Evolutionary conservation across 805 yeast species (phyloP), one percentile per base, ranked within the genome.

Genomic region (Kodamaea restingae): DNA sequence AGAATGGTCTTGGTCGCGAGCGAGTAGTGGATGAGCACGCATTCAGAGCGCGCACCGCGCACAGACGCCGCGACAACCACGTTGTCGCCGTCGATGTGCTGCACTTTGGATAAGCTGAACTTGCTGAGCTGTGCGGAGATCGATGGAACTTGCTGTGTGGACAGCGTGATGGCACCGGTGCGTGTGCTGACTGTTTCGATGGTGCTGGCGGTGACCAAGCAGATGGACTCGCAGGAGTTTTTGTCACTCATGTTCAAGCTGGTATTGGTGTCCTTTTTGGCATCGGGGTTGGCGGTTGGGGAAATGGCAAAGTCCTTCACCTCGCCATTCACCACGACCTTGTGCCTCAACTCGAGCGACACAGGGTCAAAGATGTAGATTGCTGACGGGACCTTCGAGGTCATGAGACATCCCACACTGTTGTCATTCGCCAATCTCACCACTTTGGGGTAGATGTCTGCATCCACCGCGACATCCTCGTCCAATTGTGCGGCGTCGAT

Each of bases 231-330:
- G n/a, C n/a, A n/a, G n/a, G n/a, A n/a, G n/a, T n/a, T n/a, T n/a
- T n/a, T n/a, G n/a, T n/a, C n/a, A n/a, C n/a, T n/a, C n/a, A n/a
- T n/a, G n/a, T n/a, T n/a, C n/a, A n/a, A n/a, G n/a, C n/a, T n/a
- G n/a, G n/a, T n/a, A n/a, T n/a, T n/a, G n/a, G n/a, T n/a, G n/a
- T n/a, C n/a, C n/a, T n/a, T n/a, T n/a, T n/a, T n/a, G n/a, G n/a
- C n/a, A n/a, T n/a, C n/a, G n/a, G n/a, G n/a, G n/a, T n/a, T n/a
- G n/a, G n/a, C n/a, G 14, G 43, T 46, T 2, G 83, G 81, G 32
- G 81, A 76, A 48, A 87, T 73, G 35, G 77, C 72, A 44, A 85
- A 65, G 55, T 88, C 96, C 47, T 73, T 78, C 38, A 68, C 57
- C 40, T 66, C 71, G 4, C 76, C 75, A 36, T 75, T 79, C 22